Conservation (phyloP, 345 rosid species). For the Ceriops zippeliana region DNA sequence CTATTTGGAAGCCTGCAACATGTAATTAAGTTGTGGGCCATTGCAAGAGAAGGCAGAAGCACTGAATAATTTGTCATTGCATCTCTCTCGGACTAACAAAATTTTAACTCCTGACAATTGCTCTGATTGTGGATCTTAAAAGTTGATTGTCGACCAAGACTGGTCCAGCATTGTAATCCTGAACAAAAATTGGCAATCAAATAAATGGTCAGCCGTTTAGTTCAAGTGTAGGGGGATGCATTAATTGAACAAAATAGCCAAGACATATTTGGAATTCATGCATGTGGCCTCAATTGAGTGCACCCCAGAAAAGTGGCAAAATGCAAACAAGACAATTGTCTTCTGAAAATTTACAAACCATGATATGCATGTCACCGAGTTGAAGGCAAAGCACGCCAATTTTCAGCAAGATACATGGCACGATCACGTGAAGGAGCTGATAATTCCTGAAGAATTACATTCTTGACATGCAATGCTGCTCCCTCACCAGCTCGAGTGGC, state of each 20-base stretch:
- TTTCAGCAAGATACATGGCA: constrained; percentile 51
- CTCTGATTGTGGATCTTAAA: background rate
- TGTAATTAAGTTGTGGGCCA: background rate
- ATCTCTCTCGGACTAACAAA: background rate
- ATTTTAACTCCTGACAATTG: background rate
- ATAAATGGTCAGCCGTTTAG: no score
- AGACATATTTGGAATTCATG: background rate
- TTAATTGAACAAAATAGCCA: background rate
- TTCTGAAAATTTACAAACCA: constrained; percentile 4
- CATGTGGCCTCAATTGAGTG: background rate
- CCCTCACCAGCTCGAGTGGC: constrained; percentile 82
- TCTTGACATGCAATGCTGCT: constrained; percentile 68
- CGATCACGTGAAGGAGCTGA: constrained; percentile 49
- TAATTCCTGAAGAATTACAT: constrained; percentile 62
- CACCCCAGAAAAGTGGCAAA: background rate
- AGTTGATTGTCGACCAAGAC: background rate
- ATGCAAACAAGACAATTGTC: background rate
- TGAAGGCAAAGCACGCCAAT: constrained; percentile 44
- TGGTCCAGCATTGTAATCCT: background rate
- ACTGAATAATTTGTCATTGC: background rate
- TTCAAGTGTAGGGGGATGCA: background rate
- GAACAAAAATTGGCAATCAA: background rate
- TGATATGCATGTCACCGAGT: constrained; percentile 10
- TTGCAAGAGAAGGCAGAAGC: background rate
- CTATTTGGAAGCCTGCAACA: background rate